A percentile compares a stretch with the other conserved stretches of the same genome.
These are phyloP conservation scores for Coniochaeta prunicola DNA, from an alignment of 2,329 filamentous ascomycete species.

Conservation along the genomic window DNA sequence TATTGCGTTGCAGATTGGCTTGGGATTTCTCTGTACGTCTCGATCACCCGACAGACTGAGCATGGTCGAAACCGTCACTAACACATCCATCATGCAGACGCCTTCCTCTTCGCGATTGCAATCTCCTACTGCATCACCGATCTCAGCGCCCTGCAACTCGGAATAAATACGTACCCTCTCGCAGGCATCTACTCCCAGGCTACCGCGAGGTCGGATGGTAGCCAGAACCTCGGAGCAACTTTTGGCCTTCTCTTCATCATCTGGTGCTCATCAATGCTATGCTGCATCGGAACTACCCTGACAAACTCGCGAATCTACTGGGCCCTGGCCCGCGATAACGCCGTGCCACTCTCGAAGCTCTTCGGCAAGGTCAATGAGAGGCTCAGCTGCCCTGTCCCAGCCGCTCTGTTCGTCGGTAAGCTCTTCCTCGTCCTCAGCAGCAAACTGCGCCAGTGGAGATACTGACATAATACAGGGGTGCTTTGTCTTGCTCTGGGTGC, in stretches of 20 bases:
- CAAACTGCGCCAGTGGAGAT: neutral
- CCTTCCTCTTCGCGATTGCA: constrained; percentile 43
- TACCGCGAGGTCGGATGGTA: constrained; percentile 34
- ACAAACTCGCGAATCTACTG: constrained; percentile 40
- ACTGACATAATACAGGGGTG: constrained; percentile 18
- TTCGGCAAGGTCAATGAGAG: constrained; percentile 45
- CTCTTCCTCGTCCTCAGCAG: neutral
- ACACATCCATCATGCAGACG: constrained; percentile 29
- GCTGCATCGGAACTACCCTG: constrained; percentile 42
- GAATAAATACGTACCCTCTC: constrained; percentile 50
- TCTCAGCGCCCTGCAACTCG: constrained; percentile 40
- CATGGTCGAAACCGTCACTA: neutral
- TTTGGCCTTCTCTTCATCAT: constrained; percentile 52
- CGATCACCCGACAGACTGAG: constrained; percentile 10
- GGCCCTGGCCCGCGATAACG: constrained; percentile 51
- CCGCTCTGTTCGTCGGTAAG: constrained; percentile 43
- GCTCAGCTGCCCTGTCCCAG: constrained; percentile 51
- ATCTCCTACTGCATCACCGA: constrained; percentile 49
- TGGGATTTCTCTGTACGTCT: constrained; percentile 33
- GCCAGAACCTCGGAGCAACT: constrained; percentile 41
- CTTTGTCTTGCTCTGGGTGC: constrained; percentile 46
- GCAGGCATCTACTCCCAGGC: constrained; percentile 56
- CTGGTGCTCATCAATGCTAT: constrained; percentile 42
- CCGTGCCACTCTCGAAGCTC: constrained; percentile 47
- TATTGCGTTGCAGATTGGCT: constrained; percentile 40